phyloP scores from a whole-genome alignment of 805 yeast species.

The Nakazawaea anatomiae region DNA sequence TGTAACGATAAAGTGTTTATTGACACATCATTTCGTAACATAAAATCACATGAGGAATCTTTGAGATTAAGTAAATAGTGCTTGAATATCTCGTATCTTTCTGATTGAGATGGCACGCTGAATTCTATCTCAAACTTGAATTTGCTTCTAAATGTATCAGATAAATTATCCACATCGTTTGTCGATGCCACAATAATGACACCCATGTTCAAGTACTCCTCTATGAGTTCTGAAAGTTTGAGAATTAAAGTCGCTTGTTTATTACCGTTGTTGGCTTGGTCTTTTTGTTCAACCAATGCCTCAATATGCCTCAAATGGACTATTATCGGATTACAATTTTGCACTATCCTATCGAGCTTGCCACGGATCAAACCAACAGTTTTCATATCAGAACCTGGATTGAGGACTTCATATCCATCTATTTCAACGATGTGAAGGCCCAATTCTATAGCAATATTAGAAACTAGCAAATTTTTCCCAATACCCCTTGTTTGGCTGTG shows the following conservation, averaged over 20 bases:
- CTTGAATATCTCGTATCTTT: slow-evolving; percentile 59
- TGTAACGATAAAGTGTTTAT: slow-evolving; percentile 61
- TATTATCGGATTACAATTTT: slow-evolving; percentile 39
- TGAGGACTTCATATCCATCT: slow-evolving; percentile 62
- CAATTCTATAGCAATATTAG: slow-evolving; percentile 44
- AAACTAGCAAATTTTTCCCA: slow-evolving; percentile 69
- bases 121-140: slow-evolving; percentile 75
- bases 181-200: slow-evolving; percentile 61
- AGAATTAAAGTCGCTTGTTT: slow-evolving; percentile 40
- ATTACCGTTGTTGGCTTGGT: slow-evolving; percentile 32
- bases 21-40: slow-evolving; percentile 45
- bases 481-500: slow-evolving; percentile 68
- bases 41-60: slow-evolving; percentile 14
- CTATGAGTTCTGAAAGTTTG: slow-evolving; percentile 52
- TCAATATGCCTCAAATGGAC: slow-evolving; percentile 71
- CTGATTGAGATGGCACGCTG: slow-evolving; percentile 73
- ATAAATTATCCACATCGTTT: slow-evolving; percentile 61
- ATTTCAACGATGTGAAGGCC: slow-evolving; percentile 66
- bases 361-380: slow-evolving; percentile 77
- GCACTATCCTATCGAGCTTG: slow-evolving; percentile 57
- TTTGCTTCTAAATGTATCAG: slow-evolving; percentile 58
- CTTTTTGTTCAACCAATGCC: slow-evolving; percentile 58
- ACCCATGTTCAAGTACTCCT: slow-evolving; percentile 43
- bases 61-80: slow-evolving; percentile 21
- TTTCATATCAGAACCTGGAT: slow-evolving; percentile 69